A percentile compares a stretch with the other conserved stretches of the same genome.
phyloP scores from a whole-genome alignment of 805 yeast species.

The Nakazawaea ishiwadae region DNA sequence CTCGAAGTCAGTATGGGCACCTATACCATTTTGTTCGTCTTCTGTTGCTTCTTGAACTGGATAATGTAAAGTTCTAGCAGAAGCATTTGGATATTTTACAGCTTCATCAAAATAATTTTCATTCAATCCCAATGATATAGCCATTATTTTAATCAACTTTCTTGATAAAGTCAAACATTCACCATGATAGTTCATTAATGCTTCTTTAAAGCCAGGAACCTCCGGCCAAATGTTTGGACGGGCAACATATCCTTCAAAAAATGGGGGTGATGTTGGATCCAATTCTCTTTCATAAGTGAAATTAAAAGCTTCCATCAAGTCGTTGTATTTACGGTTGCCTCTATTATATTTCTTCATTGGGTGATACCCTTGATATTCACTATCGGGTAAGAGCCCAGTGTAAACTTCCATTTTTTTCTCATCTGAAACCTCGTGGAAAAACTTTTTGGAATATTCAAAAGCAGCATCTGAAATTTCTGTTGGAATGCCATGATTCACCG shows the following conservation, averaged over 20 bases:
- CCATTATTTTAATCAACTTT: constrained; percentile 19
- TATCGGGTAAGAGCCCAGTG: constrained; percentile 20
- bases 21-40: constrained; percentile 25
- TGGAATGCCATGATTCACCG: constrained; percentile 22
- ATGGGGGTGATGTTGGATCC: constrained; percentile 17
- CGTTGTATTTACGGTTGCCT: constrained; percentile 16
- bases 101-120: constrained; percentile 21
- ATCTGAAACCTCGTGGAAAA: constrained; percentile 15
- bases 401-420: constrained; percentile 24
- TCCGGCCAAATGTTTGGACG: constrained; percentile 23
- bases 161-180: constrained; percentile 7
- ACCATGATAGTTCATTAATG: constrained; percentile 4
- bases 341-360: constrained; percentile 19
- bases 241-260: neutral
- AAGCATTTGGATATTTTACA: constrained; percentile 22
- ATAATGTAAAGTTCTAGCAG: constrained; percentile 24
- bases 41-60: constrained; percentile 22
- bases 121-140: constrained; percentile 21
- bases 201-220: constrained; percentile 17
- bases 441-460: constrained; percentile 13
- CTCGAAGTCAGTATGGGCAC: constrained; percentile 30
- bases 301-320: constrained; percentile 26
- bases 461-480: constrained; percentile 8
- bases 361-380: constrained; percentile 21
- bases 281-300: constrained; percentile 17